Evolutionary conservation across 306 rosid genomes (phyloP), one percentile per base, ranked within the genome.

Genomic region (Quercus engelmannii): DNA sequence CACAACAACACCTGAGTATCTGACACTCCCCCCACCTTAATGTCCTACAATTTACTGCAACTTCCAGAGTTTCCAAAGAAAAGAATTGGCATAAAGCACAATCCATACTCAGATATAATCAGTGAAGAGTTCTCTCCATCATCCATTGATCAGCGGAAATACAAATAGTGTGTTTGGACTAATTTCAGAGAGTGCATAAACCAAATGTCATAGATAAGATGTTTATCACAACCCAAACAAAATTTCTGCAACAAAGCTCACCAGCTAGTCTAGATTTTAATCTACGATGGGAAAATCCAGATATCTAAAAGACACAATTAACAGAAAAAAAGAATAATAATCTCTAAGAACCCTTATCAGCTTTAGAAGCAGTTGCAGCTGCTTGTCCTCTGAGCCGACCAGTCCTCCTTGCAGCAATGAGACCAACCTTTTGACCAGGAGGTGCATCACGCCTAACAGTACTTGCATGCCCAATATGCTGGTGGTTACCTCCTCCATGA

Each of bases 401-500:
- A 6, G 88, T 85, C 77, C 88, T 85, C 86, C 67, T 82, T 38
- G 88, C 86, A 4, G 88, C 88, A 64, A 85, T 85, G 28, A 85
- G 88, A 38, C 84, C 88, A 52, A 85, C 88, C 86, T 85, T 85
- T 71, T 85, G 84, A 3, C 88, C 88, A 20, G 89, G 89, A 59
- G 86, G 86, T 21, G 88, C 86, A 73, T 85, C 86, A 72, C 86
- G 84, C 79, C 88, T 79, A 30, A 85, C 88, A 17, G 84, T 85
- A 38, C 88, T 85, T 0, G 88, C 88, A n/a, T 85, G 86, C 1
- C 88, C 88, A 76, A 85, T 85, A 8, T 85, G 88, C 21, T 85
- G 88, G 77, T 85, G 88, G 55, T 82, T 82, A 79, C 89, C 89
- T 76, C 89, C 89, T 76, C 89, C 82, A 9, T 85, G 89, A 69